These are phyloP conservation scores for Colletotrichum australisinense DNA, from an alignment of 2,329 filamentous ascomycete genomes.

Conservation along the genomic window DNA sequence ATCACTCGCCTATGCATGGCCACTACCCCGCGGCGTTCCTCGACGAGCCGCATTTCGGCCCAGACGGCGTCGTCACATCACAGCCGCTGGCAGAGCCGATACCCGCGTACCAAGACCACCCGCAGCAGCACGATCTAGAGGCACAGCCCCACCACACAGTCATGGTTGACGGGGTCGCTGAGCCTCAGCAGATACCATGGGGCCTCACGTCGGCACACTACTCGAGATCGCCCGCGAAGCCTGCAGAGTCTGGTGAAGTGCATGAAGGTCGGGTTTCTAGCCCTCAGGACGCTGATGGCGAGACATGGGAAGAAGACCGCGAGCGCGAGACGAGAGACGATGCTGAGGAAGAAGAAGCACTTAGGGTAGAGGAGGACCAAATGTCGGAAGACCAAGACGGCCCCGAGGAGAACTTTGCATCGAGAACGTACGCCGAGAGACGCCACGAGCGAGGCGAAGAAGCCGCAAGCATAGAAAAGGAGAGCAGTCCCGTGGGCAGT, in stretches of 20 bases:
- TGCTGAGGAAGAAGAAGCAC: constrained; percentile 8
- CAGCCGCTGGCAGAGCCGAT: constrained; percentile 7
- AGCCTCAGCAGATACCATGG: constrained; percentile 33
- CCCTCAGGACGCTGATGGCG: constrained; percentile 2
- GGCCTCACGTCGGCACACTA: constrained; percentile 24
- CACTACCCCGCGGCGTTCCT: constrained; percentile 27
- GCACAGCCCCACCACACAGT: constrained; percentile 9
- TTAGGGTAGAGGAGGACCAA: constrained; percentile 22
- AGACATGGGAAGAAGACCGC: constrained; percentile 13
- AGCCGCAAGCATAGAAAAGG: not conserved
- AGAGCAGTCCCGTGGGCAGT: not conserved
- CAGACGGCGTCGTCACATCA: not conserved
- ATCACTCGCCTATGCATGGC: not conserved
- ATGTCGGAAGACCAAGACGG: constrained; percentile 20
- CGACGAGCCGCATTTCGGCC: constrained; percentile 19
- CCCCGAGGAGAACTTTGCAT: not conserved
- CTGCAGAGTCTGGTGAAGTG: not conserved
- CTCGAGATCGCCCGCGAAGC: not conserved
- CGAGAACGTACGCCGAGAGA: constrained; percentile 22
- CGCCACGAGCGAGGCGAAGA: constrained; percentile 8
- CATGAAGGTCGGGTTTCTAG: not conserved
- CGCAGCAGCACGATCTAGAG: constrained; percentile 1
- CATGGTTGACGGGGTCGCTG: constrained; percentile 23
- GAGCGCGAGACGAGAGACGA: not conserved
- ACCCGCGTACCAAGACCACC: constrained; percentile 2